phyloP scores from a whole-genome alignment of 768 basidiomycete species.

The Podaxis mareebaensis region DNA sequence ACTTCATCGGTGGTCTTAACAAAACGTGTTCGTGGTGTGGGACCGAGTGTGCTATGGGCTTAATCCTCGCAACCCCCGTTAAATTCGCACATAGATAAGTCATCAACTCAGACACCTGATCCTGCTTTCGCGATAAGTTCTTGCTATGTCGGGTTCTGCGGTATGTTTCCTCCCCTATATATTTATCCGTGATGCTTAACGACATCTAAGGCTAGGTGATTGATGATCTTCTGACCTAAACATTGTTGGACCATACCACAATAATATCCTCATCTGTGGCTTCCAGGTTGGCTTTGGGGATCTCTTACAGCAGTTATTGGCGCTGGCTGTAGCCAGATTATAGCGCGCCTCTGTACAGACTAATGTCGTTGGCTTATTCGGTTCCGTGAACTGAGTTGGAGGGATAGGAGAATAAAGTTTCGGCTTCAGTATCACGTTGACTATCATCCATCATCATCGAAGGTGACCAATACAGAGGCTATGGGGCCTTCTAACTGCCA shows the following conservation, averaged over 20 bases:
- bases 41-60: neutral
- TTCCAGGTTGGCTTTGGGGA: neutral
- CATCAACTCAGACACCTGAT: neutral
- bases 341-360: neutral
- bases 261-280: neutral
- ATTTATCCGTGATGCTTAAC: neutral
- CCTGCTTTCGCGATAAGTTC: neutral
- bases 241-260: neutral
- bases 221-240: neutral
- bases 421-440: neutral
- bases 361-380: neutral
- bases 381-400: neutral
- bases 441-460: neutral
- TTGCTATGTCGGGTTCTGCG: neutral
- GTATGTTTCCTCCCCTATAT: neutral
- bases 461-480: neutral
- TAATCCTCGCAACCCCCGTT: conserved; percentile 1
- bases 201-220: neutral
- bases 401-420: neutral
- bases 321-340: neutral
- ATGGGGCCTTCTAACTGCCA: neutral
- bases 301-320: neutral
- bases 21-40: neutral
- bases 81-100: neutral
- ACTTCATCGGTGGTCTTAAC: neutral